These are phyloP conservation scores for Russula sp. DNA, from an alignment of 768 basidiomycete genomes.

Conservation along the genomic window DNA sequence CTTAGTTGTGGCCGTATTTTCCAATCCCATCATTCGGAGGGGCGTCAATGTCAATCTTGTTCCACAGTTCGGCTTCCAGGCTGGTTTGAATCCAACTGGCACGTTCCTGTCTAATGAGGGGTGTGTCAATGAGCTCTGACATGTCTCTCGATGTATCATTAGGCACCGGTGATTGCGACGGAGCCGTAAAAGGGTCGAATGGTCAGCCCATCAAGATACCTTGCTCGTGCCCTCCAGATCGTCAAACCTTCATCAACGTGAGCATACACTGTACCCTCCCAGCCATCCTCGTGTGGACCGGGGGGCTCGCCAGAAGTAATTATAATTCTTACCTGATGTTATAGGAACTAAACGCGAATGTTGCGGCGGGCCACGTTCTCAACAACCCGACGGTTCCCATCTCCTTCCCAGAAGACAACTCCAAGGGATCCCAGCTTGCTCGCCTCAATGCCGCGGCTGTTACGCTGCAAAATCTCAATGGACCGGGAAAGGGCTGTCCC, in stretches of 20 bases:
- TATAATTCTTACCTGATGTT: constrained; percentile 23
- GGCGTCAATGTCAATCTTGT: constrained; percentile 15
- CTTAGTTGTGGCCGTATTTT: constrained; percentile 4
- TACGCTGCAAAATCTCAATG: constrained; percentile 67
- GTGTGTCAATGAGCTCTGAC: background rate
- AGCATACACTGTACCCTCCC: background rate
- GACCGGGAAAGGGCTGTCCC: constrained; percentile 62
- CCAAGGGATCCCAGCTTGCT: constrained; percentile 35
- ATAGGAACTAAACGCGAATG: constrained; percentile 18
- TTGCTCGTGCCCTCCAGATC: constrained; percentile 57
- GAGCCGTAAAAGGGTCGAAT: constrained; percentile 48
- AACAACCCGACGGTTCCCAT: constrained; percentile 25
- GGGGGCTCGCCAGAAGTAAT: background rate
- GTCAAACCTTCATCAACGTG: constrained; percentile 47
- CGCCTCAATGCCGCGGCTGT: constrained; percentile 51
- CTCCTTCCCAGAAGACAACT: constrained; percentile 41
- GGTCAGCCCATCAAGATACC: constrained; percentile 57
- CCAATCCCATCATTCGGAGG: constrained; percentile 12
- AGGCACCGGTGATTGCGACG: constrained; percentile 68
- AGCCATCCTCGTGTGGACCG: background rate
- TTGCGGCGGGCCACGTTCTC: constrained; percentile 12
- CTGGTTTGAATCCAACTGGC: constrained; percentile 59
- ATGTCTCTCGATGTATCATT: background rate
- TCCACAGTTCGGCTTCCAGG: constrained; percentile 51
- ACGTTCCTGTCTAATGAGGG: constrained; percentile 25